Evolutionary conservation across 2,329 filamentous ascomycete genomes (phyloP), one percentile per base, ranked within the genome.

Genomic region (Calonectria leucothoes): DNA sequence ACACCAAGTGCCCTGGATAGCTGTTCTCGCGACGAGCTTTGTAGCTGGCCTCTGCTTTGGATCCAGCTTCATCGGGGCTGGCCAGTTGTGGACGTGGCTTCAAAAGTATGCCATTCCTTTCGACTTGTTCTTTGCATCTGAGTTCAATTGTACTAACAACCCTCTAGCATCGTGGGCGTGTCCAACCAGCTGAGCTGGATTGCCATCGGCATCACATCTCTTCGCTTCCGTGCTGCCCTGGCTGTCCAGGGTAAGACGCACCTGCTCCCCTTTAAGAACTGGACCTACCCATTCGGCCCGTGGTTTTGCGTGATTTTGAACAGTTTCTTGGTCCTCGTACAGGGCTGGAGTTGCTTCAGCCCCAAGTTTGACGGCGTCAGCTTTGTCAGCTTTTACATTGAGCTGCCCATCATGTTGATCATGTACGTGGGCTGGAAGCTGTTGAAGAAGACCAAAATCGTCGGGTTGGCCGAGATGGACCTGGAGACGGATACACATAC

Each of bases 391-490:
- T 91, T 87, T 75, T 93, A 93, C 77, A 87, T 93, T 45, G 90
- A 93, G 82, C 82, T 93, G 29, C 89, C 91, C 0, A 77, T 93
- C 71, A 91, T 93, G 87, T 75, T 89, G 20, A 77, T 92, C 11
- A 86, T 96, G 39, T 96, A 90, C 79, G 55, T 93, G 0, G 91
- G 87, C 7, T 96, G 94, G 93, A 97, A 96, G 83, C 31, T 94
- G 1, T 71, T 91, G 74, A 93, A 94, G 83, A 89, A 87, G 80
- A 94, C 93, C 0, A 91, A 88, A 74, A 87, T 89, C 71, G 84
- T 89, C 37, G 86, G 84, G 51, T 84, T 91, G 0, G 84, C 89
- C 1, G 90, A 94, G 61, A 90, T 93, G 31, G 93, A 95, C 81
- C 82, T 95, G 23, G 84, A 88, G 45, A 89, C 90, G 29, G 93